A percentile compares a stretch with the other conserved stretches of the same genome.
These are phyloP conservation scores for Trametes villosa DNA, from an alignment of 768 basidiomycete genomes.

Conservation along the genomic window DNA sequence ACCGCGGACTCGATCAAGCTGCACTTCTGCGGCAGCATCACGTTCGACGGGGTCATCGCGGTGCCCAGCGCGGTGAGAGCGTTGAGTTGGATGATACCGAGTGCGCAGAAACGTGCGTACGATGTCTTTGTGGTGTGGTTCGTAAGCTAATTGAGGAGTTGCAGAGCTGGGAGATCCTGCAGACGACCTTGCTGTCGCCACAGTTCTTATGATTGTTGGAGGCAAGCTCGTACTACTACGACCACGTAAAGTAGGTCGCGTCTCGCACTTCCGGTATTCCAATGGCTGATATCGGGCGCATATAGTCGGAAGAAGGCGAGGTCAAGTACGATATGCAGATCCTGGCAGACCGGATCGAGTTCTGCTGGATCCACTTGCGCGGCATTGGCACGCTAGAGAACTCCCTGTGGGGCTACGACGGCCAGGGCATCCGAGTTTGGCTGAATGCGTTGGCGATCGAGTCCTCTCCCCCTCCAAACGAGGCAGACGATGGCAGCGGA, in stretches of 20 bases:
- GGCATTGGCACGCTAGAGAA: constrained; percentile 95
- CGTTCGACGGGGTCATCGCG: constrained; percentile 87
- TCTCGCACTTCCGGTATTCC: background rate
- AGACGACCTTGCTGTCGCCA: constrained; percentile 91
- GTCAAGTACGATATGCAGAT: constrained; percentile 98
- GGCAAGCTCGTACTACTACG: constrained; percentile 88
- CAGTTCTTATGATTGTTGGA: constrained; percentile 94
- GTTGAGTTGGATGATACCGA: constrained; percentile 97
- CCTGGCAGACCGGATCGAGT: constrained; percentile 94
- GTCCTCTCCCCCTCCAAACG: constrained; percentile 44
- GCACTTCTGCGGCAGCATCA: constrained; percentile 92
- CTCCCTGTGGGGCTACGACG: constrained; percentile 97
- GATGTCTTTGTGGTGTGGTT: background rate
- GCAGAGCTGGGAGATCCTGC: constrained; percentile 92
- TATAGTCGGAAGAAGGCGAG: constrained; percentile 80
- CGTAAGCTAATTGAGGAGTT: background rate
- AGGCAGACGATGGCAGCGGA: constrained; percentile 28
- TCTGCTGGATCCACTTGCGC: constrained; percentile 97
- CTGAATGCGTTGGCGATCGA: constrained; percentile 94
- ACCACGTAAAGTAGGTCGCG: constrained; percentile 72
- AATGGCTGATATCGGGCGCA: background rate
- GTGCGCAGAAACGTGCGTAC: constrained; percentile 84
- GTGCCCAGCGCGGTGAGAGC: constrained; percentile 84
- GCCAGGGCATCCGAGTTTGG: constrained; percentile 89
- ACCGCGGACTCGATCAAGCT: constrained; percentile 82